Base-by-base conservation (phyloP, 2,329 filamentous ascomycete genomes). In the Basipetospora chlamydospora region DNA sequence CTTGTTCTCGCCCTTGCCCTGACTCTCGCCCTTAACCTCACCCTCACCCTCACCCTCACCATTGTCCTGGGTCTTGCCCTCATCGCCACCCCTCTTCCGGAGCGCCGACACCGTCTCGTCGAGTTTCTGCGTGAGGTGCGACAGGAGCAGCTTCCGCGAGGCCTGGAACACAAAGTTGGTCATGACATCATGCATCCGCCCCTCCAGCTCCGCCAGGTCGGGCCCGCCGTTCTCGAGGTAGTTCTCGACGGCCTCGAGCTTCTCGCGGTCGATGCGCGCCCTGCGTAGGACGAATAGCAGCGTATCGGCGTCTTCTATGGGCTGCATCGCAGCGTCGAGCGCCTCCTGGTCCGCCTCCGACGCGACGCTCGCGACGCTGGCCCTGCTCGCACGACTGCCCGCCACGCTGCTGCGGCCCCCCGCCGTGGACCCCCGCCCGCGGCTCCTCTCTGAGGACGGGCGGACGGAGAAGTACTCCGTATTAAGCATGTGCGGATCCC, bases 261-360 rank as follows among this genome's bases (percentile, higher is more conserved):
- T 96, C 60, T 96, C 88, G 23, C 90, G 73, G 52, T 98, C 90
- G 45, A 98, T 84, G 6, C 77, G 70, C 5, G 80, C 74, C 26
- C 60, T 60, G 43, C 77, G 79, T 38, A 98, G 56, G 3, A 73
- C 69, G 16, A 57, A 60, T 60, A 93, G 67, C 18, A 98, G 61
- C 3, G 73, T 72, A 4, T 75, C 70, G 13, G 85, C 70, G 48
- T 84, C 71, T 15, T 62, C 58, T 21, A 80, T 69, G 21, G 67
- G 61, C 4, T 60, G 61, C 35, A 78, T 68, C 33, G 78, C 72
- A 39, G 73, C 70, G 1, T 66, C 59, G 13, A 63, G 57, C 22
- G 67, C 66, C 34, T 60, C 58, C 2, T 53, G 54, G 6, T 70
- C 63, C 0, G 59, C 55, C 33, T 49, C 62, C 0, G 59, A 55